Base-by-base conservation (phyloP, 192 early-diverging fungal species). In the Martensiomyces pterosporus region DNA sequence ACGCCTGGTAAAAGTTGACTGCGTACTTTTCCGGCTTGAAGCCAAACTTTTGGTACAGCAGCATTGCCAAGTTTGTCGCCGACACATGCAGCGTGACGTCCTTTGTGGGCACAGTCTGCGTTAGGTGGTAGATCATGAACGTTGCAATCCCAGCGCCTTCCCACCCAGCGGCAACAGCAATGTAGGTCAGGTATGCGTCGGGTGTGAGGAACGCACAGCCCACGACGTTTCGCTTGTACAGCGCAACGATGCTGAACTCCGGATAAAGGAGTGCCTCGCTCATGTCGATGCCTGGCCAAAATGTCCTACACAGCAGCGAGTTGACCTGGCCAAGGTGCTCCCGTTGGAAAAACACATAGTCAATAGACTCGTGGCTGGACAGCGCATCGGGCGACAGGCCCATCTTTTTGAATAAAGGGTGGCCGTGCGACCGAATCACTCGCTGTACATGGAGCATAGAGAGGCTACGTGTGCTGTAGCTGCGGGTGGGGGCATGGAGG, bases 1-100 rank as follows among this genome's bases (percentile, higher is more conserved):
- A 94, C 60, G 91, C 83, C 62, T 90, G 85, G 65, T 97, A 94
- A 64, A 97, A 97, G 40, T 85, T 81, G 12, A 92, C 82, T 39
- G 89, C 77, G 62, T 90, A 97, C 51, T 89, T 82, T 47, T 97
- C 93, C 1, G 93, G 86, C 65, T 97, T 97, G 63, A 94, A 97
- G 10, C 93, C 92, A 62, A 92, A 82, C 55, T 81, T 85, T 66
- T 94, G 92, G 60, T 94, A 94, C 44, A 94, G 76, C 26, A 94
- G 79, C 90, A 94, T 93, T 16, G 93, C 92, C 27, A 79, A 81
- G 48, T 94, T 97, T 22, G 85, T 93, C 9, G 93, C 91, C 24
- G 89, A 87, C 5, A 97, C 93, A 70, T 97, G 93, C 39, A 97
- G 73, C 3, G 88, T 94, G 15, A 94, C 74, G 52, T 97, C 93